These are phyloP conservation scores for Aspergillus caelatus DNA, from an alignment of 2,329 filamentous ascomycete species.

Conservation along the genomic window DNA sequence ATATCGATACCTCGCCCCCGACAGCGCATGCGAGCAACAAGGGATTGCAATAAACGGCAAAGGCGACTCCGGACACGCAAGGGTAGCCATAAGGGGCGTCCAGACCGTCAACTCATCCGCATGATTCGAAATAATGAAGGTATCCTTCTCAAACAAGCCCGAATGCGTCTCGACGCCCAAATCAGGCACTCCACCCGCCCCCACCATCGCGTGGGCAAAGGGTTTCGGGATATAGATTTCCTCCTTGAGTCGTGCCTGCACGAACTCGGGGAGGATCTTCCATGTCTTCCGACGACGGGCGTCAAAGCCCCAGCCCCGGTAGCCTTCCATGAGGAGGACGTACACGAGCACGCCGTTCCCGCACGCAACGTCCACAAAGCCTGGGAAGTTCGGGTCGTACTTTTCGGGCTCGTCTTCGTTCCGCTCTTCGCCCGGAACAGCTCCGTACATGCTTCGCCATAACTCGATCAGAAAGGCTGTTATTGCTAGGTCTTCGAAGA, in stretches of 20 bases:
- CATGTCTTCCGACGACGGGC: conserved; percentile 85
- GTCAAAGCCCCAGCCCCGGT: conserved; percentile 86
- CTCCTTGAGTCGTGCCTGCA: conserved; percentile 58
- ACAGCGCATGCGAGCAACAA: conserved; percentile 88
- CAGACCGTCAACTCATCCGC: conserved; percentile 94
- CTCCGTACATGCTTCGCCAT: conserved; percentile 80
- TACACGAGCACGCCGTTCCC: conserved; percentile 91
- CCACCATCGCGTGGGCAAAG: conserved; percentile 35
- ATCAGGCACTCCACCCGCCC: conserved; percentile 3
- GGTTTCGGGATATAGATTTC: conserved; percentile 63
- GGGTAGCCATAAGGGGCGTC: conserved; percentile 83
- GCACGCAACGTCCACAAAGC: conserved; percentile 95
- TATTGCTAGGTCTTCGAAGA: conserved; percentile 92
- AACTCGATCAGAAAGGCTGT: conserved; percentile 90
- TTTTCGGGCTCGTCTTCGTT: conserved; percentile 22
- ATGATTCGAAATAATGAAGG: conserved; percentile 96
- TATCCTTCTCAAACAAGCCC: conserved; percentile 71
- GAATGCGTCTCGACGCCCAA: conserved; percentile 32
- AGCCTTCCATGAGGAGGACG: conserved; percentile 79
- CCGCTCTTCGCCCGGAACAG: conserved; percentile 24
- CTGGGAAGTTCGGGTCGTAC: conserved; percentile 62
- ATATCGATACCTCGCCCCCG: conserved; percentile 70
- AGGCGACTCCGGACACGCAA: conserved; percentile 56
- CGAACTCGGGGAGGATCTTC: conserved; percentile 64
- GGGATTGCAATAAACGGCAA: conserved; percentile 91